A percentile compares a stretch with the other conserved stretches of the same genome.
Evolutionary conservation across 1,284 basidiomycete species (phyloP).

Genomic region (Gastroboletus turbinatus): DNA sequence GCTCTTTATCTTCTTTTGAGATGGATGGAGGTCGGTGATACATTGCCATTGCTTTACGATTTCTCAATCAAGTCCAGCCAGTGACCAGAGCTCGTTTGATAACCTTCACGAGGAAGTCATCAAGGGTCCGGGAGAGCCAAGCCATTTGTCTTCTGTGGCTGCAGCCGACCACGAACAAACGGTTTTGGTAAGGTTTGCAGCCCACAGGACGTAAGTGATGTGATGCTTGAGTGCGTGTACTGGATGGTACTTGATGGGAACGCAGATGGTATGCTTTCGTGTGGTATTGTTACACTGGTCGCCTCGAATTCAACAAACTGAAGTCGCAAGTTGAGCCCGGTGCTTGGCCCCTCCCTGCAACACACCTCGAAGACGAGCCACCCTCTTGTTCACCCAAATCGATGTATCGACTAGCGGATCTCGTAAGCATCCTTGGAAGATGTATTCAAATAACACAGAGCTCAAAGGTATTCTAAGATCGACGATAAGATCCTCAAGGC

Average conservation of each 20-base stretch:
- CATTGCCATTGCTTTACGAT: not conserved
- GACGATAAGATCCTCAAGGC: conserved; percentile 20
- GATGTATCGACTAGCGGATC: conserved; percentile 32
- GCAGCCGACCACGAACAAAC: conserved; percentile 4
- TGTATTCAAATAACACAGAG: not conserved
- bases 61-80: conserved; percentile 15
- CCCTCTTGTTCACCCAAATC: conserved; percentile 34
- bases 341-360: not conserved
- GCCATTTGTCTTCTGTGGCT: not conserved
- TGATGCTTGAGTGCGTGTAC: not conserved
- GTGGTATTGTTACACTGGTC: conserved; percentile 34
- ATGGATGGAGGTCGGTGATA: conserved; percentile 7
- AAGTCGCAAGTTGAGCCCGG: conserved; percentile 20
- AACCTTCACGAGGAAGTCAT: conserved; percentile 4
- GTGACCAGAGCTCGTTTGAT: conserved; percentile 1
- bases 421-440: conserved; percentile 13
- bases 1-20: conserved; percentile 12
- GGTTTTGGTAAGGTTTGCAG: conserved; percentile 19
- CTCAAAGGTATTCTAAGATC: conserved; percentile 11
- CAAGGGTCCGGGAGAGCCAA: not conserved
- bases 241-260: not conserved
- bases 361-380: conserved; percentile 1
- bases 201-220: conserved; percentile 29
- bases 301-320: conserved; percentile 20
- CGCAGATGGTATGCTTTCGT: conserved; percentile 31